phyloP scores from a whole-genome alignment of 495 filamentous ascomycete species.

The Tuber indicum region DNA sequence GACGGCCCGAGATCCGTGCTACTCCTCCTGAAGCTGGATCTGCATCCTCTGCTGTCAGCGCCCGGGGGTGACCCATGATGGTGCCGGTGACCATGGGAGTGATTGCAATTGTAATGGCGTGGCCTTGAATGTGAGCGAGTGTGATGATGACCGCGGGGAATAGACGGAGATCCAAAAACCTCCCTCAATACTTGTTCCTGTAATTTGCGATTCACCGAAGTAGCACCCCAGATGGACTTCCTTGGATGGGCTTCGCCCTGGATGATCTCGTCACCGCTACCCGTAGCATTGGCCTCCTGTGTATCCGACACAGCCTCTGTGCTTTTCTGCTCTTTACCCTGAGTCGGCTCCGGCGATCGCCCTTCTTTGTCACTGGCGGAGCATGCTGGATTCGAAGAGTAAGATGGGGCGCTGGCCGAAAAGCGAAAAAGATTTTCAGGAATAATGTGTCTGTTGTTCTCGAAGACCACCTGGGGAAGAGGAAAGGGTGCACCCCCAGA shows the following conservation, averaged over 20 bases:
- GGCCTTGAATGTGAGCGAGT: slow-evolving; percentile 55
- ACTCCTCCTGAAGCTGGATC: slow-evolving; percentile 26
- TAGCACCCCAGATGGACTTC: slow-evolving; percentile 60
- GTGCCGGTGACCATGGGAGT: slow-evolving; percentile 48
- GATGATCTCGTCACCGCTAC: slow-evolving; percentile 7
- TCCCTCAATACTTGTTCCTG: slow-evolving; percentile 90
- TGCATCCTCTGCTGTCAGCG: slow-evolving; percentile 3
- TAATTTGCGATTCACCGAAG: slow-evolving; percentile 78
- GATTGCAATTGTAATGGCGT: slow-evolving; percentile 54
- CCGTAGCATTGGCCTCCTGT: slow-evolving; percentile 1
- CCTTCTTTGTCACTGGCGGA: slow-evolving; percentile 8
- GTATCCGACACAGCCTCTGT: slow-evolving; percentile 6
- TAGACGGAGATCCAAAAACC: slow-evolving; percentile 78
- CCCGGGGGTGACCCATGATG: slow-evolving; percentile 36
- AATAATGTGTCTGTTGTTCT: slow-evolving; percentile 92
- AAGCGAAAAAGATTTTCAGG: slow-evolving; percentile 68
- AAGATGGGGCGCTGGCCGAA: slow-evolving; percentile 40
- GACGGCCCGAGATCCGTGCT: slow-evolving; percentile 30
- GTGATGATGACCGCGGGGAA: slow-evolving; percentile 56
- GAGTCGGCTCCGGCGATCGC: background rate
- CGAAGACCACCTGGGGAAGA: slow-evolving; percentile 87
- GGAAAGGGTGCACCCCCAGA: slow-evolving; percentile 42
- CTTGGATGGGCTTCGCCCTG: slow-evolving; percentile 16
- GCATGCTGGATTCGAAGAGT: slow-evolving; percentile 23
- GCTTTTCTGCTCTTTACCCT: slow-evolving; percentile 8